Evolutionary conservation across 2,329 filamentous ascomycete species (phyloP), one percentile per base, ranked within the genome.

Genomic region (Claviceps arundinis): DNA sequence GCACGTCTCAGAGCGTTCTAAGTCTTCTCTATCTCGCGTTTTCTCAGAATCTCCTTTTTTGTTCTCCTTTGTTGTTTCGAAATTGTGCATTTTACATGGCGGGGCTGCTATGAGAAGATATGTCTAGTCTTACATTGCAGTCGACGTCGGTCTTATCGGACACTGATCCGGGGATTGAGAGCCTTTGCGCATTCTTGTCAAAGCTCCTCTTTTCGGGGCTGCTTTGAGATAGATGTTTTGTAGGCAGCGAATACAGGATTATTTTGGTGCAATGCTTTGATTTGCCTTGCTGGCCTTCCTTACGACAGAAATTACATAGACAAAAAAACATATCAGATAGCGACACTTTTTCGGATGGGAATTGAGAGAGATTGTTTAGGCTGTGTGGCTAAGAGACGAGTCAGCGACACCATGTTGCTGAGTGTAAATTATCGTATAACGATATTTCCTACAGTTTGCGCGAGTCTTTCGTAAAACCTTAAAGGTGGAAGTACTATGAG

Each of bases 61-160:
- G n/a, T 4, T 42, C 11, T 42, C 6, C 16, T 42, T 19, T 14
- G 17, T 43, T 43, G 4, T 14, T 24, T 22, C 11, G 11, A 14
- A 16, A 24, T 7, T 7, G 19, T 43, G 56, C 59, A 58, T 64
- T 60, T 56, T 54, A 61, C 53, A 55, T 56, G 55, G 45, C 43
- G 56, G 57, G 60, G 53, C 22, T 54, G 58, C 57, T 44, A 7
- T 22, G 42, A 26, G 56, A 57, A 58, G 60, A 22, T 43, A 19
- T 62, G 61, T 66, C 62, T 60, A 59, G 62, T 66, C 62, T 60
- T 58, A 62, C 59, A 66, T 61, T 56, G 57, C 55, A 58, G 58
- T 58, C 57, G 59, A 59, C 57, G 57, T 56, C 54, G 30, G 57
- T 58, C 16, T 22, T 37, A 54, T 60, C 56, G 56, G 54, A 19